A percentile compares a stretch with the other conserved stretches of the same genome.
phyloP scores from a whole-genome alignment of 495 filamentous ascomycete genomes.

The Chaetomium cochliodes region DNA sequence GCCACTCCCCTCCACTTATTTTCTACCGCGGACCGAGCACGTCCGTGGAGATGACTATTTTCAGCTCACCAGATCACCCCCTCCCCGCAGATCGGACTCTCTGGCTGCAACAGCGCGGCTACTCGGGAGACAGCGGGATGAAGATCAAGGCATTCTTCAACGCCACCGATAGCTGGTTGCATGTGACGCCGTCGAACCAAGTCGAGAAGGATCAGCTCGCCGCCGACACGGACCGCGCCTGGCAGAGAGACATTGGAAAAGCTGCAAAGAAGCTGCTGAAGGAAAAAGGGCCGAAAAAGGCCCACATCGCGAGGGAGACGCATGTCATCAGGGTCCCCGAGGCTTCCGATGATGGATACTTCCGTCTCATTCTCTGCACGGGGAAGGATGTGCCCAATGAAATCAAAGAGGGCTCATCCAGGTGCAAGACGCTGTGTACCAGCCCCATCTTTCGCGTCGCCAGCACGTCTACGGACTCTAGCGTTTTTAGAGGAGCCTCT shows the following conservation, averaged over 20 bases:
- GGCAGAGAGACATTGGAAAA: conserved; percentile 64
- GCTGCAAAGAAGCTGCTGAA: conserved; percentile 52
- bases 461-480: conserved; percentile 57
- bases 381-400: conserved; percentile 40
- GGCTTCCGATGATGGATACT: conserved; percentile 63
- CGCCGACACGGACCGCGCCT: conserved; percentile 56
- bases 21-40: conserved; percentile 64
- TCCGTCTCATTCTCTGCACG: conserved; percentile 60
- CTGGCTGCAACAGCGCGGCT: conserved; percentile 66
- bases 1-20: conserved; percentile 61
- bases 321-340: conserved; percentile 62
- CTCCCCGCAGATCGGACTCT: conserved; percentile 58
- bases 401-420: conserved; percentile 7
- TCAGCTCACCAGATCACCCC: conserved; percentile 51
- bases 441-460: conserved; percentile 65
- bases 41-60: conserved; percentile 60
- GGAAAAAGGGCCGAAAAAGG: conserved; percentile 42
- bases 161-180: conserved; percentile 57
- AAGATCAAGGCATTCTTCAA: conserved; percentile 58
- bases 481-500: conserved; percentile 61
- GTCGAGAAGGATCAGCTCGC: conserved; percentile 47
- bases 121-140: conserved; percentile 68
- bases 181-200: conserved; percentile 60
- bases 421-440: conserved; percentile 56
- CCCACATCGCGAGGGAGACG: conserved; percentile 58